A percentile compares a stretch with the other conserved stretches of the same genome.
These are phyloP conservation scores for Fusarium verticillioides DNA, from an alignment of 2,329 filamentous ascomycete genomes.

Conservation along the genomic window DNA sequence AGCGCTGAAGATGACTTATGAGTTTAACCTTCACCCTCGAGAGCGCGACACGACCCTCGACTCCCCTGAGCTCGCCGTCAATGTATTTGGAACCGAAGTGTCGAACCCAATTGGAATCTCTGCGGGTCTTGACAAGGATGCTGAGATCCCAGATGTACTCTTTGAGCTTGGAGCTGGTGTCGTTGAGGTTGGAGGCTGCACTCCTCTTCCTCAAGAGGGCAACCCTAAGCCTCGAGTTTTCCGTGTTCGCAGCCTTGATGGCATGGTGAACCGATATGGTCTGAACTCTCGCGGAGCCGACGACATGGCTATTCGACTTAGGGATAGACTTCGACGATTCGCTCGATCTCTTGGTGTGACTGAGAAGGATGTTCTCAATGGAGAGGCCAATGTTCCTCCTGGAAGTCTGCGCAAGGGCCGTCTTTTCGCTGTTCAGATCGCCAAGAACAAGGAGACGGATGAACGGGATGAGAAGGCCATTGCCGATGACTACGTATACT, in stretches of 20 bases:
- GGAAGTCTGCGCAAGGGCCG: slow-evolving; percentile 82
- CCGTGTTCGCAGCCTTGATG: slow-evolving; percentile 82
- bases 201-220: slow-evolving; percentile 85
- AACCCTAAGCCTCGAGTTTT: slow-evolving; percentile 92
- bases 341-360: slow-evolving; percentile 77
- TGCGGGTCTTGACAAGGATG: slow-evolving; percentile 96
- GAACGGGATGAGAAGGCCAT: slow-evolving; percentile 87
- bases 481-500: slow-evolving; percentile 85
- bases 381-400: slow-evolving; percentile 79
- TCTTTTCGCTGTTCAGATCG: slow-evolving; percentile 89
- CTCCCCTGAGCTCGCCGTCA: slow-evolving; percentile 48
- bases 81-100: slow-evolving; percentile 80
- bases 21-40: slow-evolving; percentile 80
- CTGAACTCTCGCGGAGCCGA: slow-evolving; percentile 93
- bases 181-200: slow-evolving; percentile 93
- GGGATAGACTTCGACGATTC: slow-evolving; percentile 81
- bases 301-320: slow-evolving; percentile 80
- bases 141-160: slow-evolving; percentile 84
- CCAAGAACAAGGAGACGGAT: slow-evolving; percentile 95
- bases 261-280: slow-evolving; percentile 94
- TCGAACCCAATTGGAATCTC: slow-evolving; percentile 92
- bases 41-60: slow-evolving; percentile 70
- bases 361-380: slow-evolving; percentile 80
- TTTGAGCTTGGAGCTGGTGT: slow-evolving; percentile 87
- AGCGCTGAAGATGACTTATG: slow-evolving; percentile 77